Base-by-base conservation (phyloP, 345 rosid genomes). In the Mallotus nudiflorus region DNA sequence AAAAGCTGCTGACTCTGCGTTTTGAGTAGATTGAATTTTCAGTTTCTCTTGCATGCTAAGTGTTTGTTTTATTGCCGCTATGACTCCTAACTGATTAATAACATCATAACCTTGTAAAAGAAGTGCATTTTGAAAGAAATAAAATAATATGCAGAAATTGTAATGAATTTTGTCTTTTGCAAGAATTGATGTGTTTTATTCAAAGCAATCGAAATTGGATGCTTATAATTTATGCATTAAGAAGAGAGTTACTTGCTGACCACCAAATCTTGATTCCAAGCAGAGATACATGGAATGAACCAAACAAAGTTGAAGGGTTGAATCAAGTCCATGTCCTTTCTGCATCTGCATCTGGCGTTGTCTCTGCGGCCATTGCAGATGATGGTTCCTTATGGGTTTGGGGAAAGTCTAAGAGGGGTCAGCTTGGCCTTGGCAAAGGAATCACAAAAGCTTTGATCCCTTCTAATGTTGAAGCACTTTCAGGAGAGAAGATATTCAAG, bases 331-430 rank as follows among this genome's bases (percentile, higher is more conserved):
- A 51, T 33, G 92, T 85, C 44, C 24, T 77, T 40, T 67, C 81
- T 33, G 90, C 94, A 24, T 92, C 74, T 82, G 97, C 98, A 27
- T 92, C 98, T 53, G 98, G 94, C 46, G 99, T 92, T 60, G 64
- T 89, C 58, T 92, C 99, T 54, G 86, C 94, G 0, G 96, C 87
- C 56, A 80, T 90, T 33, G 97, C 85, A 68, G 82, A 82, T 53
- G 91, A 92, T 67, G 98, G 97, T 24, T 92, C 94, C 35, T 73
- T 95, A 79, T 95, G 98, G 99, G 94, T 89, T 14, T 95, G 97
- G 98, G 99, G 99, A 12, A 89, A 77, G 76, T 95, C 99, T 40
- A 95, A 89, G 83, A 85, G 97, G 19, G 99, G 99, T 33, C 97
- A 92, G 80, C 98, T 95, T 68, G 99, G 99, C 77, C 90, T 95